Evolutionary conservation across 768 basidiomycete genomes (phyloP), one percentile per base, ranked within the genome.

Genomic region (Amanita jacksonii): DNA sequence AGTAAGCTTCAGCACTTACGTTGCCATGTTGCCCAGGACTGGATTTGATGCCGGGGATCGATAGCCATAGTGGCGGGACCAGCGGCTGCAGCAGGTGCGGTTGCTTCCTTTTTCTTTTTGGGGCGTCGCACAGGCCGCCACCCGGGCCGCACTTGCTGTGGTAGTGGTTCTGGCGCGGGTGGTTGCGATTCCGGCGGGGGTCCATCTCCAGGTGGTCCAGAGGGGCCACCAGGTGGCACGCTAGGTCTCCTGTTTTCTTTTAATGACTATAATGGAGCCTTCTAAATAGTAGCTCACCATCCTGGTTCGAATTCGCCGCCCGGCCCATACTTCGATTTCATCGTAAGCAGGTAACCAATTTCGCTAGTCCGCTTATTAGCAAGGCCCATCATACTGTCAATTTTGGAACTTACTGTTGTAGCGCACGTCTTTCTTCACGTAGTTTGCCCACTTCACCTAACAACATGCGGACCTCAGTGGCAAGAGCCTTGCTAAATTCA

Each of bases 261-360:
- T 39, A 18, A 46, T n/a, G 27, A 39, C 12, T 18, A 28, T n/a
- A 8, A 8, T 19, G 12, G 8, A 8, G 15, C 31, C n/a, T 24
- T 16, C 27, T 22, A 62, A 61, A 10, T 57, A 52, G 31, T 15
- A 52, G 16, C 55, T 30, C 64, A 79, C 87, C 88, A 90, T n/a
- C 85, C 79, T 6, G 81, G 74, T 54, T 88, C 82, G 54, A 84
- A 91, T 58, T 87, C 81, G 40, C 88, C 88, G 45, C 85, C 86
- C n/a, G 85, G 79, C 4, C 80, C 81, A 51, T 87, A 85, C 56
- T 84, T 84, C 31, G 83, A 70, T 58, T 76, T 79, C 69, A 82
- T 68, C 52, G 70, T 67, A 48, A 90, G 60, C 19, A 91, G 65
- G 45, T 70, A 75, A 20, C 83, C 87, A 44, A 91, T 70, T 67